phyloP scores from a whole-genome alignment of 2,329 filamentous ascomycete species.

The Aureobasidium sp. region DNA sequence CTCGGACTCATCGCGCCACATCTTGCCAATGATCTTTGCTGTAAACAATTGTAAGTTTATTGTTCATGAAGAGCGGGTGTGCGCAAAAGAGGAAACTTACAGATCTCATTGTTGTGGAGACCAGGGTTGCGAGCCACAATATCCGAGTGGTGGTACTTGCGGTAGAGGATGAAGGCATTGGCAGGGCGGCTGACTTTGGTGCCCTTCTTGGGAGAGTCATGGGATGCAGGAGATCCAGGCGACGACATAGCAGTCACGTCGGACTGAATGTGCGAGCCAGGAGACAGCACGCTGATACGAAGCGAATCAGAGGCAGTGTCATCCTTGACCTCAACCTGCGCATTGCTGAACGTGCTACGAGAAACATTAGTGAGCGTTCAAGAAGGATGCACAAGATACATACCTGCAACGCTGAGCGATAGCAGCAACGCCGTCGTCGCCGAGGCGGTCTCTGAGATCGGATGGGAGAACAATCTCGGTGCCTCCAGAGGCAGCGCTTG shows the following conservation, averaged over 20 bases:
- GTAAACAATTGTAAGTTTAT: neutral
- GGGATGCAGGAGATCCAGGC: neutral
- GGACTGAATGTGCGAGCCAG: conserved; percentile 1
- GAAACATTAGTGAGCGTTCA: neutral
- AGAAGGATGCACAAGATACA: neutral
- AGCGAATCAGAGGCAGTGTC: neutral
- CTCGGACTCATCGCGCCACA: conserved; percentile 33
- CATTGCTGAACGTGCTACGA: conserved; percentile 9
- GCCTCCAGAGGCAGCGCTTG: neutral
- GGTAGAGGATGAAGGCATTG: conserved; percentile 40
- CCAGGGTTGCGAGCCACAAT: conserved; percentile 32
- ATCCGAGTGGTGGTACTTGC: conserved; percentile 29
- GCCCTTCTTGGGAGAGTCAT: neutral
- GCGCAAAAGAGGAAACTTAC: conserved; percentile 22
- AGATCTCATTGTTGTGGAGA: conserved; percentile 38
- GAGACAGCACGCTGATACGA: conserved; percentile 7
- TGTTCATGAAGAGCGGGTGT: neutral
- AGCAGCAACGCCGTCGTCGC: conserved; percentile 8
- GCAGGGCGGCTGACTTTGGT: conserved; percentile 35
- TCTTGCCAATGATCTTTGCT: conserved; percentile 31
- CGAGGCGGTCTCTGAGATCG: neutral
- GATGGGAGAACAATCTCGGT: neutral
- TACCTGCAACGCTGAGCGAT: conserved; percentile 8
- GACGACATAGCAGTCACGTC: neutral
- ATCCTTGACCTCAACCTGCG: conserved; percentile 4